Base-by-base conservation (phyloP, 805 yeast genomes). In the Saccharomycopsis javanensis region DNA sequence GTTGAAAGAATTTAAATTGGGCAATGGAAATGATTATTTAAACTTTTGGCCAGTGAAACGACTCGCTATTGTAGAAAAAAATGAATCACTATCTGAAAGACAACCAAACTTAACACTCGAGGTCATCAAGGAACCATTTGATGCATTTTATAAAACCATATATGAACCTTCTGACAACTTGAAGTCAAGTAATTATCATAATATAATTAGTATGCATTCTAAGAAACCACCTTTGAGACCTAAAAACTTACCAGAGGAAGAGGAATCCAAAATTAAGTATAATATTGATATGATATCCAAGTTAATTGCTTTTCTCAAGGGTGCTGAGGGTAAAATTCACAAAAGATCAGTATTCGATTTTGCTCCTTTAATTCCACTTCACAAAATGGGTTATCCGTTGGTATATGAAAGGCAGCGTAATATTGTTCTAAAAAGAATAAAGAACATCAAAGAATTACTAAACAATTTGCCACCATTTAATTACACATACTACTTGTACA, bases 321-420 rank as follows among this genome's bases (percentile, higher is more conserved):
- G 15, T 1, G 37, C 34, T 11, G 34, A 34, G n/a, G 50, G 35
- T 2, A 53, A 53, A 48, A 16, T 56, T 10, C 56, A 53, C 18
- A 53, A 56, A 34, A 45, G 31, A 53, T 34, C 42, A 5, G 7
- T 46, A 20, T 27, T 18, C 18, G 27, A 53, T 11, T 16, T 52
- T 27, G 20, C 27, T 4, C 52, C 57, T 10, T 10, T 55, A 7
- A 55, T 58, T 20, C 55, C 55, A n/a, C 33, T 58, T 6, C 50
- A 46, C 27, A 16, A 23, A 27, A 28, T 38, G 18, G 60, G 60
- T 10, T 28, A 20, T 10, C 54, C 50, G 5, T 45, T 58, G 31
- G 35, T 45, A 6, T 58, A 13, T 46, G 48, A 52, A n/a, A 30
- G 57, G 27, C 55, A 58, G 20, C 45, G 56, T 16, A 58, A 58